Evolutionary conservation across 2,329 filamentous ascomycete genomes (phyloP), one percentile per base, ranked within the genome.

Genomic region (Chalaropsis ovoidea): DNA sequence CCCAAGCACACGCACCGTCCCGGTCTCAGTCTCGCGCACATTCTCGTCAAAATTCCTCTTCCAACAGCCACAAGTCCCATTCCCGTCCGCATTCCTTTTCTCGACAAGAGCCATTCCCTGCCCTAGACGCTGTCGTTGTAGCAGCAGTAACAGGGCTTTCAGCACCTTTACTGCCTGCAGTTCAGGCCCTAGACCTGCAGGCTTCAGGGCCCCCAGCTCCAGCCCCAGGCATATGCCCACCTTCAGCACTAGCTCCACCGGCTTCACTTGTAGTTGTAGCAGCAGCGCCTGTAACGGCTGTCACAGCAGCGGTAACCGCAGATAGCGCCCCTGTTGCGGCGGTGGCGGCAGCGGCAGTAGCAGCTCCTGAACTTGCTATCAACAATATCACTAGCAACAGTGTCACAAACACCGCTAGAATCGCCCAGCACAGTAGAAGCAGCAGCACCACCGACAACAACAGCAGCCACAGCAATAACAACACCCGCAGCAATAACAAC

Each of bases 31-130:
- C 64, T 52, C 52, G 65, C 10, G 35, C 61, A 19, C 61, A 67
- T 67, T 67, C 65, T 62, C 65, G 65, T 27, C 62, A 62, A 39
- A 64, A 64, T 67, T 67, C 65, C 24, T 60, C 42, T 15, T 49
- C 61, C 43, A 61, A 19, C 54, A 31, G 22, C 31, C 62, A 42
- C 45, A 42, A 43, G 39, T 31, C 54, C 35, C 65, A 58, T 61
- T 67, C 62, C 11, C 54, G 45, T 22, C 42, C 62, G 27, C 61
- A 67, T 61, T 67, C 65, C 54, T 54, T 64, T 31, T 61, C 65
- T 54, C 61, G 61, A 35, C 61, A 39, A 54, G 61, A 66, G 52
- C 52, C 49, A 22, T 64, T 67, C 45, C 65, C 65, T 52, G 52
- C 62, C 43, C 62, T 54, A n/a, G 65, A 62, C 19, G 19, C 42